Evolutionary conservation across 2,329 filamentous ascomycete genomes (phyloP).

Genomic region (Nemania sp.): DNA sequence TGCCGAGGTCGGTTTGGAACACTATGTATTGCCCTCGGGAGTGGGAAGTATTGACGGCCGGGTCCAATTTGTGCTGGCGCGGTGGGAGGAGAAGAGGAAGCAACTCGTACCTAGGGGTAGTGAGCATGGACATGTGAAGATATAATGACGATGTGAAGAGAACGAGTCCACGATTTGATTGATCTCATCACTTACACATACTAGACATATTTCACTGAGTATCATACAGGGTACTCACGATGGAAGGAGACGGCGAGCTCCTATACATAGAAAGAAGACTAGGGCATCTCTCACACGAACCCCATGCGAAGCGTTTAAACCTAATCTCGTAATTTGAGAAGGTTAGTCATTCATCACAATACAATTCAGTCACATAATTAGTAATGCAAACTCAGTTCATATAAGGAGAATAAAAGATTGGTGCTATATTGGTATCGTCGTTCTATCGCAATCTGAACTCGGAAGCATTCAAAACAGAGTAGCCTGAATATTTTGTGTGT

Average conservation of each 20-base stretch:
- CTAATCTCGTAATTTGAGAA: not conserved
- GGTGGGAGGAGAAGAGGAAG: conserved; percentile 22
- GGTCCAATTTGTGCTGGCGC: conserved; percentile 23
- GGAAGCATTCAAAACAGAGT: conserved; percentile 14
- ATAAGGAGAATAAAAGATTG: not conserved
- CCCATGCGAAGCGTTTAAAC: not conserved
- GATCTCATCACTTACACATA: not conserved
- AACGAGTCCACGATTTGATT: not conserved
- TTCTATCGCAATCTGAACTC: conserved; percentile 46
- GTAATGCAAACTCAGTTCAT: not conserved
- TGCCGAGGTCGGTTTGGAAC: conserved; percentile 5
- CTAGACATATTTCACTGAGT: not conserved
- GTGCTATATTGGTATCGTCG: conserved; percentile 48
- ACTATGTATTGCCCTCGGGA: conserved; percentile 11
- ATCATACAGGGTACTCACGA: not conserved
- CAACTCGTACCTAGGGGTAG: not conserved
- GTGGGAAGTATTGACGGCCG: conserved; percentile 16
- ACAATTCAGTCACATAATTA: not conserved
- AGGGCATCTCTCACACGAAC: not conserved
- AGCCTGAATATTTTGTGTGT: conserved; percentile 9
- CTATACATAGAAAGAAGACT: not conserved
- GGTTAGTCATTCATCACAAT: conserved; percentile 15
- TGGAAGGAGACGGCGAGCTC: not conserved
- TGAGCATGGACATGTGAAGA: not conserved
- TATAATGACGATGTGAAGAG: not conserved